Conservation (phyloP, 1,284 basidiomycete species). For the Pseudozyma hubeiensis region DNA sequence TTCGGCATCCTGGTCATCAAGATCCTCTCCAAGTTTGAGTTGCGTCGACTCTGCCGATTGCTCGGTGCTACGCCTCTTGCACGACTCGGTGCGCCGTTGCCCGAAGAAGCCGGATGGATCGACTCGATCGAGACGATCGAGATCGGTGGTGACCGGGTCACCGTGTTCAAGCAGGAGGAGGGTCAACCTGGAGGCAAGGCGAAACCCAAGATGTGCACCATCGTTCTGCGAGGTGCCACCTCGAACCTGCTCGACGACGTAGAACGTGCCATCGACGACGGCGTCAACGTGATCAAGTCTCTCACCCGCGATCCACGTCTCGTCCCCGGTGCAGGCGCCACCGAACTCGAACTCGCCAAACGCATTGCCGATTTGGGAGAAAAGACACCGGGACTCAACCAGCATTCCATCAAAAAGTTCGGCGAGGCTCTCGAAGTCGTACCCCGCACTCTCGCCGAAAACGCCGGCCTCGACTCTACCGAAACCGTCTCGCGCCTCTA, state of each 20-base stretch:
- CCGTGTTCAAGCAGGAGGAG: constrained; percentile 85
- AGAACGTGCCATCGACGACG: constrained; percentile 94
- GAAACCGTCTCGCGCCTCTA: constrained; percentile 88
- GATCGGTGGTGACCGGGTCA: constrained; percentile 97
- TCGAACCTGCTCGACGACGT: constrained; percentile 94
- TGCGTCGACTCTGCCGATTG: constrained; percentile 91
- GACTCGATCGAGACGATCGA: constrained; percentile 96
- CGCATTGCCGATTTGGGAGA: constrained; percentile 87
- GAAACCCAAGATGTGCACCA: constrained; percentile 65
- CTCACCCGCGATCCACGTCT: constrained; percentile 89
- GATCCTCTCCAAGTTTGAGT: constrained; percentile 97
- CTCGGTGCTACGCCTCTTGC: constrained; percentile 96
- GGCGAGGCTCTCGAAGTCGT: constrained; percentile 91
- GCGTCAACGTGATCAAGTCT: constrained; percentile 95
- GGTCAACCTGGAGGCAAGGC: constrained; percentile 65
- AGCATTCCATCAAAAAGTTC: constrained; percentile 93
- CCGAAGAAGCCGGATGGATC: constrained; percentile 93
- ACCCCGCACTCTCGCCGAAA: constrained; percentile 93
- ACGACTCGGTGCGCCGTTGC: constrained; percentile 91
- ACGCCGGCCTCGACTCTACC: constrained; percentile 92
- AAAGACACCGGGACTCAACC: constrained; percentile 87
- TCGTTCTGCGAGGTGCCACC: constrained; percentile 79
- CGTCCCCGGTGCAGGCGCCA: constrained; percentile 93
- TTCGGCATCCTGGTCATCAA: constrained; percentile 94
- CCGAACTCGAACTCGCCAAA: constrained; percentile 89